A percentile compares a stretch with the other conserved stretches of the same genome.
These are phyloP conservation scores for Colletotrichum tofieldiae DNA, from an alignment of 2,329 filamentous ascomycete species.

Conservation along the genomic window DNA sequence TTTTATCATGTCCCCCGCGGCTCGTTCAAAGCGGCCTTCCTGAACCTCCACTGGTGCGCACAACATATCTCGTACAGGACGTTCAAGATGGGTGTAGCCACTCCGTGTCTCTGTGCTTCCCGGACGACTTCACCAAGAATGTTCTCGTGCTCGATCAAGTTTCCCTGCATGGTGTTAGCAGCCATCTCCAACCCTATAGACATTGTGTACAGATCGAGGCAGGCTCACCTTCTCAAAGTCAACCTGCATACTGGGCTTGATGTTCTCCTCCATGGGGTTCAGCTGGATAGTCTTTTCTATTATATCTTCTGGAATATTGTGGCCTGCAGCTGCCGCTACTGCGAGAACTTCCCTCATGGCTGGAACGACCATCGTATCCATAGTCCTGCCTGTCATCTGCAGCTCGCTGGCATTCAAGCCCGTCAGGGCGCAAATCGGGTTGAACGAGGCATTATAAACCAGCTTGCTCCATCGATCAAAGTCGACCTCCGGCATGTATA, in stretches of 20 bases:
- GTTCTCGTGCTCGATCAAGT: slow-evolving; percentile 63
- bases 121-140: slow-evolving; percentile 67
- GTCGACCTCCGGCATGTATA: slow-evolving; percentile 59
- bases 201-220: no score
- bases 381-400: slow-evolving; percentile 59
- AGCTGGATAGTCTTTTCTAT: slow-evolving; percentile 61
- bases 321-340: slow-evolving; percentile 60
- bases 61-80: slow-evolving; percentile 64
- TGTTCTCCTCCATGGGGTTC: slow-evolving; percentile 65
- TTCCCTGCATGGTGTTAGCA: slow-evolving; percentile 31
- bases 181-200: neutral
- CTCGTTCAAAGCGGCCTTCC: slow-evolving; percentile 49
- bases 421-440: slow-evolving; percentile 67
- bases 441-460: slow-evolving; percentile 66
- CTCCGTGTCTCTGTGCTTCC: slow-evolving; percentile 60
- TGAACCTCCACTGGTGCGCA: slow-evolving; percentile 64
- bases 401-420: slow-evolving; percentile 67
- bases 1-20: no score
- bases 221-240: slow-evolving; percentile 61
- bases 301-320: slow-evolving; percentile 58
- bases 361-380: slow-evolving; percentile 65
- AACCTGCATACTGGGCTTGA: slow-evolving; percentile 69
- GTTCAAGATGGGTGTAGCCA: slow-evolving; percentile 64
- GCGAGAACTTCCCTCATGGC: slow-evolving; percentile 69
- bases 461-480: slow-evolving; percentile 66